Evolutionary conservation across 75 land plant species (phyloP).

Genomic region (Ceratopteris richardii): DNA sequence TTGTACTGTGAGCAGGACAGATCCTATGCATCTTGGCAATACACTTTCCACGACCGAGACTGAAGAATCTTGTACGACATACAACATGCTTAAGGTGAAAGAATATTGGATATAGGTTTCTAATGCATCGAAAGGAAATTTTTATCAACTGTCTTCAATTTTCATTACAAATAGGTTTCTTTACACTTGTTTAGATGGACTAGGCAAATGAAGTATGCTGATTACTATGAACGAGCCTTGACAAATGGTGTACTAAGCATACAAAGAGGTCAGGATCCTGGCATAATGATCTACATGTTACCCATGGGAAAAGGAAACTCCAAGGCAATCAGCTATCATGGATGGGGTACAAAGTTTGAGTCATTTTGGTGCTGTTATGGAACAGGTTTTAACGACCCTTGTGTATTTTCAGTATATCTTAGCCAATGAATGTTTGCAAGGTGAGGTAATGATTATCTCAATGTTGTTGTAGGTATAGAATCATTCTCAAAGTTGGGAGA

Average conservation of each 20-base stretch:
- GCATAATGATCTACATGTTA: slow-evolving; percentile 95
- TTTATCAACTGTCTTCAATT: too few relatives aligned
- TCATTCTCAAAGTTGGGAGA: slow-evolving; percentile 97
- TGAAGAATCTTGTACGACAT: slow-evolving; percentile 95
- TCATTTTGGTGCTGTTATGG: slow-evolving; percentile 99
- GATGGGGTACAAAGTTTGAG: slow-evolving; percentile 76
- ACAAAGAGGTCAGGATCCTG: slow-evolving; percentile 84
- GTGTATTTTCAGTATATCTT: not conserved
- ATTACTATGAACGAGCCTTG: slow-evolving; percentile 88
- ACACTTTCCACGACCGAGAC: slow-evolving; percentile 48
- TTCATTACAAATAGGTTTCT: slow-evolving; percentile 56
- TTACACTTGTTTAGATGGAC: slow-evolving; percentile 89
- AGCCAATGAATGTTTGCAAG: not conserved
- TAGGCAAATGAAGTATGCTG: slow-evolving; percentile 68
- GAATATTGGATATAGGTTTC: not conserved
- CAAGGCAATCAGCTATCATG: slow-evolving; percentile 69
- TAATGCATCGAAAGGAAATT: too few relatives aligned
- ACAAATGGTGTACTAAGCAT: slow-evolving; percentile 77
- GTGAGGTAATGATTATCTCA: not conserved
- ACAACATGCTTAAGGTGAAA: slow-evolving; percentile 92
- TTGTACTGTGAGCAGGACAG: slow-evolving; percentile 38
- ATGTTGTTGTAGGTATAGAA: slow-evolving; percentile 54
- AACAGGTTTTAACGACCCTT: slow-evolving; percentile 41
- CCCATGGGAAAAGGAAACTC: slow-evolving; percentile 75
- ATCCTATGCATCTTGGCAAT: slow-evolving; percentile 64